Conservation (phyloP, 495 filamentous ascomycete genomes). For the Lasiosphaeris hirsuta region DNA sequence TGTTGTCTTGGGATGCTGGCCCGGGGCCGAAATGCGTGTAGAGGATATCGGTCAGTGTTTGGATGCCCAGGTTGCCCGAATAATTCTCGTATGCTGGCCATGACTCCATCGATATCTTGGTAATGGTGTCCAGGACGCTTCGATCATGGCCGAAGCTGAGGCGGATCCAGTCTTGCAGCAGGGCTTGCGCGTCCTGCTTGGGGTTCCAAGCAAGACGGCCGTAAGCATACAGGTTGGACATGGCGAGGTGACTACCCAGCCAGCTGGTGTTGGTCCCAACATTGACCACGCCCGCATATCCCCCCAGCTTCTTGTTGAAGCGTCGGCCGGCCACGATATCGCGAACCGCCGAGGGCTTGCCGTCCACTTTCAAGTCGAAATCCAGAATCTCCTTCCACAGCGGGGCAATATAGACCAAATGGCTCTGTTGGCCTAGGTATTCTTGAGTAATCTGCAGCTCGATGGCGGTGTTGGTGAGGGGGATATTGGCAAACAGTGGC, state of each 20-base stretch:
- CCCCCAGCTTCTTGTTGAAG: slow-evolving; percentile 56
- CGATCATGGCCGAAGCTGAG: slow-evolving; percentile 59
- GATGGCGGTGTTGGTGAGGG: slow-evolving; percentile 56
- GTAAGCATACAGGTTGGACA: slow-evolving; percentile 72
- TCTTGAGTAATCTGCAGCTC: slow-evolving; percentile 67
- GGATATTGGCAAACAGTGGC: slow-evolving; percentile 65
- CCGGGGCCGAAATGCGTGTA: slow-evolving; percentile 66
- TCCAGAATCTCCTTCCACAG: slow-evolving; percentile 66
- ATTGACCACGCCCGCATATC: slow-evolving; percentile 66
- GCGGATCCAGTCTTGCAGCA: slow-evolving; percentile 63
- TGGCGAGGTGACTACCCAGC: slow-evolving; percentile 64
- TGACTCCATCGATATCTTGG: slow-evolving; percentile 62
- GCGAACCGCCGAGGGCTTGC: slow-evolving; percentile 47
- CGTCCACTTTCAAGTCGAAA: slow-evolving; percentile 61
- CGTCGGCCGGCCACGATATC: slow-evolving; percentile 59
- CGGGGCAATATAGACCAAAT: slow-evolving; percentile 63
- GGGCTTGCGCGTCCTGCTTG: slow-evolving; percentile 35
- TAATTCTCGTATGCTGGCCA: slow-evolving; percentile 72
- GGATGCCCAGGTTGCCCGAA: slow-evolving; percentile 66
- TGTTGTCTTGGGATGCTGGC: slow-evolving; percentile 62
- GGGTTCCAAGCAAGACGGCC: slow-evolving; percentile 65
- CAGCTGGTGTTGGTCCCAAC: slow-evolving; percentile 65
- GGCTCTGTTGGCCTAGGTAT: slow-evolving; percentile 68
- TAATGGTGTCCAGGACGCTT: slow-evolving; percentile 55
- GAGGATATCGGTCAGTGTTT: slow-evolving; percentile 66